Conservation (phyloP, 495 filamentous ascomycete species). For the Eremomyces bilateralis region DNA sequence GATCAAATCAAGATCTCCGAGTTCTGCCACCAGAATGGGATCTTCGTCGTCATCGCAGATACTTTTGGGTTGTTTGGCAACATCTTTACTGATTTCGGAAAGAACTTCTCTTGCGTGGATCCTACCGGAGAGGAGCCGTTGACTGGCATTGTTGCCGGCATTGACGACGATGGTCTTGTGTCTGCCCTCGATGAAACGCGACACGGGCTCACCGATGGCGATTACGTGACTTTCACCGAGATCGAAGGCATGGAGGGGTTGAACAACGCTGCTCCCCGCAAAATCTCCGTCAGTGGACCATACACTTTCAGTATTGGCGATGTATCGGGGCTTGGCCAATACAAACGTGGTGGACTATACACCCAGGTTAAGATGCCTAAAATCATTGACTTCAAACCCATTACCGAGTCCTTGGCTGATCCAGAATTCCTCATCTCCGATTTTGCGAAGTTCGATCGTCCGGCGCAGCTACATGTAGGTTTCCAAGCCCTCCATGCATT, state of each 20-base stretch:
- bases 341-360: slow-evolving; percentile 71
- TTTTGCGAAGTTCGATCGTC: slow-evolving; percentile 91
- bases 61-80: slow-evolving; percentile 86
- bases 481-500: slow-evolving; percentile 86
- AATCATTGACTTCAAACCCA: slow-evolving; percentile 67
- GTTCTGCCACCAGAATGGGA: slow-evolving; percentile 81
- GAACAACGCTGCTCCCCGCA: slow-evolving; percentile 62
- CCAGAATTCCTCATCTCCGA: slow-evolving; percentile 85
- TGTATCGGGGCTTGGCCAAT: slow-evolving; percentile 65
- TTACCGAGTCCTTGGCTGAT: slow-evolving; percentile 53
- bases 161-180: slow-evolving; percentile 73
- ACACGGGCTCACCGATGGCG: slow-evolving; percentile 89
- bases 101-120: slow-evolving; percentile 77
- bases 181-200: slow-evolving; percentile 89
- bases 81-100: slow-evolving; percentile 94
- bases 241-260: slow-evolving; percentile 80
- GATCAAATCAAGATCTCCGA: slow-evolving; percentile 68
- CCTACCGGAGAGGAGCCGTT: slow-evolving; percentile 72
- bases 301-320: slow-evolving; percentile 96
- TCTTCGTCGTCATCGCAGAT: slow-evolving; percentile 69
- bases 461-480: slow-evolving; percentile 74
- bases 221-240: slow-evolving; percentile 87
- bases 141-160: slow-evolving; percentile 76
- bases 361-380: slow-evolving; percentile 97
- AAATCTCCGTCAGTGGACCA: slow-evolving; percentile 83